Percentiles rank a stretch among this genome's conserved stretches.
phyloP scores from a whole-genome alignment of 257 asterid genomes.

The Salvia splendens region DNA sequence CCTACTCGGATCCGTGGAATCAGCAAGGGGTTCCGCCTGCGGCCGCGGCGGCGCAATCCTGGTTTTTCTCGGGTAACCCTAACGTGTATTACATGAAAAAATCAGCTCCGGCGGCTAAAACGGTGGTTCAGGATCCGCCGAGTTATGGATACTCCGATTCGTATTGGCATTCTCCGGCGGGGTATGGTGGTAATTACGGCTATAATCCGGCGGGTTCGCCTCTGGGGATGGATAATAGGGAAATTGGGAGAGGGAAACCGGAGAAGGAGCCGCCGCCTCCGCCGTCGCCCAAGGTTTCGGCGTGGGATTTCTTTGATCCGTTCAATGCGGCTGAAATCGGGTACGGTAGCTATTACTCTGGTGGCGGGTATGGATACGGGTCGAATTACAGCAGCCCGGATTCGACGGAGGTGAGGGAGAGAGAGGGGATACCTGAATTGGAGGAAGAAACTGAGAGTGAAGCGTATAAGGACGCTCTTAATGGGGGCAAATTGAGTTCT shows the following conservation, averaged over 20 bases:
- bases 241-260: constrained; percentile 40
- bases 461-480: constrained; percentile 44
- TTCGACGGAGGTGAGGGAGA: constrained; percentile 87
- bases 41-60: constrained; percentile 36
- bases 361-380: constrained; percentile 45
- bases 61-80: constrained; percentile 41
- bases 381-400: constrained; percentile 80
- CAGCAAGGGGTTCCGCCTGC: constrained; percentile 32
- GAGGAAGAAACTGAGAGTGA: constrained; percentile 94
- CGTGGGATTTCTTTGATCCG: constrained; percentile 84
- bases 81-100: constrained; percentile 79
- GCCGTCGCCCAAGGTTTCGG: constrained; percentile 74
- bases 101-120: constrained; percentile 59
- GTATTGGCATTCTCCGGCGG: constrained; percentile 45
- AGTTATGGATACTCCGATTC: constrained; percentile 59
- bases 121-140: constrained; percentile 73
- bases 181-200: constrained; percentile 55
- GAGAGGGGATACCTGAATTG: constrained; percentile 97
- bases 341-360: constrained; percentile 43
- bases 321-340: constrained; percentile 59
- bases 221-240: constrained; percentile 30
- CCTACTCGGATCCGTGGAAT: constrained; percentile 51
- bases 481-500: constrained; percentile 43
- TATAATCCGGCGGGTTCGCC: constrained; percentile 34
- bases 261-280: constrained; percentile 80